Evolutionary conservation across 2,329 filamentous ascomycete species (phyloP).

Genomic region (Venturiaceae sp.): DNA sequence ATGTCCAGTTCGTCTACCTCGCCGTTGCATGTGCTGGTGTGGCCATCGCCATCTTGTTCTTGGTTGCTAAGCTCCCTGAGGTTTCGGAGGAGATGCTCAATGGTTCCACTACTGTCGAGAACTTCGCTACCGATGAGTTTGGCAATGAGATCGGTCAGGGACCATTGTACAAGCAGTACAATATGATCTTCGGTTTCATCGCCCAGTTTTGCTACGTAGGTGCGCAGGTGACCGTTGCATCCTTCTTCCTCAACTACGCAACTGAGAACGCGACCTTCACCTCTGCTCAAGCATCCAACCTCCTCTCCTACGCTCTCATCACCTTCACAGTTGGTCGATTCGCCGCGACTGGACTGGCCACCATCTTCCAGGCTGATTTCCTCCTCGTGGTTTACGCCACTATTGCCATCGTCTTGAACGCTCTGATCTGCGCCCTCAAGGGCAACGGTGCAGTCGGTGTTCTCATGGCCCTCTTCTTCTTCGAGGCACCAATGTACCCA

Average conservation of each 20-base stretch:
- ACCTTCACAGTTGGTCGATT: constrained; percentile 27
- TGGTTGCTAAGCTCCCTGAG: constrained; percentile 54
- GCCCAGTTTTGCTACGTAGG: constrained; percentile 46
- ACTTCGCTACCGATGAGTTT: constrained; percentile 45
- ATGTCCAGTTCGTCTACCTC: constrained; percentile 70
- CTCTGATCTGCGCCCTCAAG: constrained; percentile 21
- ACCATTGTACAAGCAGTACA: constrained; percentile 55
- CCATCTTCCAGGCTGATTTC: constrained; percentile 22
- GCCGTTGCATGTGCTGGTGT: constrained; percentile 18
- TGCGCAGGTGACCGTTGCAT: constrained; percentile 46
- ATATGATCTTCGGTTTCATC: constrained; percentile 23
- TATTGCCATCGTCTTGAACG: constrained; percentile 24
- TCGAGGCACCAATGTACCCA: constrained; percentile 24
- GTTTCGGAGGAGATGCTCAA: constrained; percentile 60
- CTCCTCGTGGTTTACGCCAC: constrained; percentile 24
- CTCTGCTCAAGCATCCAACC: constrained; percentile 13
- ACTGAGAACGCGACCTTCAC: constrained; percentile 16
- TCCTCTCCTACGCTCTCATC: constrained; percentile 26
- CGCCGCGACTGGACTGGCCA: constrained; percentile 25
- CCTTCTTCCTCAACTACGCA: constrained; percentile 30
- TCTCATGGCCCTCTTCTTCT: constrained; percentile 26
- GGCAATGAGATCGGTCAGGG: no score
- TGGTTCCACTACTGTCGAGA: no score
- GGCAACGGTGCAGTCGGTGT: constrained; percentile 16
- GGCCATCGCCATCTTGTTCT: neutral